A percentile compares a stretch with the other conserved stretches of the same genome.
phyloP scores from a whole-genome alignment of 192 early-diverging fungal species.

The Coemansia sp. region DNA sequence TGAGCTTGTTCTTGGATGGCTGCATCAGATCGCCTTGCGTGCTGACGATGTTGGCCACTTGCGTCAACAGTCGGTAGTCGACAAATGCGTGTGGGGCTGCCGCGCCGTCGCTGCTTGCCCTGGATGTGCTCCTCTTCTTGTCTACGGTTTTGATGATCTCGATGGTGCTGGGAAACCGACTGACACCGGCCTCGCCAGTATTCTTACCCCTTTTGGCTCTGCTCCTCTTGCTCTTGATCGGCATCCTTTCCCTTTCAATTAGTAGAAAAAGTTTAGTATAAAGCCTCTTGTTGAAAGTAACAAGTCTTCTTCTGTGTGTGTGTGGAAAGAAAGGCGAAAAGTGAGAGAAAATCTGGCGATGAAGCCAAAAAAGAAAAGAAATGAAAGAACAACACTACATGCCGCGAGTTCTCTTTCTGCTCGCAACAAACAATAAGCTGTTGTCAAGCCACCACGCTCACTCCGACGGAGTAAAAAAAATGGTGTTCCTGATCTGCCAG shows the following conservation, averaged over 20 bases:
- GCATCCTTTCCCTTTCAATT: background rate
- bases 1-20: background rate
- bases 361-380: too few species aligned
- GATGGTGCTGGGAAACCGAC: background rate
- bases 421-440: too few species aligned
- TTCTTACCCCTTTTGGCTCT: background rate
- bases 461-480: too few species aligned
- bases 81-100: background rate
- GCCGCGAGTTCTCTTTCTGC: too few species aligned
- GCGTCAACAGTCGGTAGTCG: background rate
- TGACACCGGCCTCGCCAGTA: background rate
- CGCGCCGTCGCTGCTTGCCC: background rate
- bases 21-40: background rate
- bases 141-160: background rate
- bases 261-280: too few species aligned
- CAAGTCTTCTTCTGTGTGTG: too few species aligned
- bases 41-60: background rate
- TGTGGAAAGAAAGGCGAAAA: too few species aligned
- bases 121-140: background rate
- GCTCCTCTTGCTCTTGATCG: background rate
- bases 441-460: too few species aligned
- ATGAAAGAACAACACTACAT: too few species aligned
- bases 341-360: too few species aligned
- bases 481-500: too few species aligned
- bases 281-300: too few species aligned